Evolutionary conservation across 495 filamentous ascomycete species (phyloP).

Genomic region (Echria macrotheca): DNA sequence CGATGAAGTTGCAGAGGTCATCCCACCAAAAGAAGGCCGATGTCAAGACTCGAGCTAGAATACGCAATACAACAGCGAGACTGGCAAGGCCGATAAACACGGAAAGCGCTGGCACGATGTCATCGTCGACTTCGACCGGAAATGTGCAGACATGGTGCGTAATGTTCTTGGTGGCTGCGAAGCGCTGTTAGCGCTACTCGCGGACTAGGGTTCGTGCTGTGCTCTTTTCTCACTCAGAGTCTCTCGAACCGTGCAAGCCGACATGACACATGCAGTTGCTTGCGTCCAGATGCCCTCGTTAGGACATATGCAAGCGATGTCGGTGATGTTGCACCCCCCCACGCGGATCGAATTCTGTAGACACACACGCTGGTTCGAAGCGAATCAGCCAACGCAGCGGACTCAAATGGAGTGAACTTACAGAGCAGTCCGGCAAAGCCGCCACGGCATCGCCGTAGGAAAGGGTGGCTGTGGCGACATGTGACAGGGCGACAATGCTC

Average conservation of each 20-base stretch:
- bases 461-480: not conserved
- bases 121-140: not conserved
- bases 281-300: constrained; percentile 2
- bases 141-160: constrained; percentile 14
- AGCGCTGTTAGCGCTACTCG: constrained; percentile 3
- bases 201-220: not conserved
- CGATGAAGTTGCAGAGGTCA: constrained; percentile 26
- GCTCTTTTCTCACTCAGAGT: constrained; percentile 15
- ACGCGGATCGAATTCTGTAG: constrained; percentile 1
- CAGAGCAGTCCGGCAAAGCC: too few species aligned
- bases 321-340: constrained; percentile 12
- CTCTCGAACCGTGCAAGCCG: constrained; percentile 19
- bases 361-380: constrained; percentile 2
- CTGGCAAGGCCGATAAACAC: constrained; percentile 21
- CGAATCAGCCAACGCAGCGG: too few species aligned
- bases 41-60: constrained; percentile 24
- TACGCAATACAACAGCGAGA: constrained; percentile 20
- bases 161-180: constrained; percentile 18
- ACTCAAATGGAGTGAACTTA: too few species aligned
- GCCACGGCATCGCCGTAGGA: not conserved
- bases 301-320: constrained; percentile 19
- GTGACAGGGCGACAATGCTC: constrained; percentile 5
- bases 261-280: constrained; percentile 12
- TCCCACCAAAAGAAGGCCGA: constrained; percentile 32
- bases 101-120: constrained; percentile 13